Percentiles rank a stretch among this genome's conserved stretches.
Conservation (phyloP, 2,329 filamentous ascomycete species). For the Pyricularia sp. region DNA sequence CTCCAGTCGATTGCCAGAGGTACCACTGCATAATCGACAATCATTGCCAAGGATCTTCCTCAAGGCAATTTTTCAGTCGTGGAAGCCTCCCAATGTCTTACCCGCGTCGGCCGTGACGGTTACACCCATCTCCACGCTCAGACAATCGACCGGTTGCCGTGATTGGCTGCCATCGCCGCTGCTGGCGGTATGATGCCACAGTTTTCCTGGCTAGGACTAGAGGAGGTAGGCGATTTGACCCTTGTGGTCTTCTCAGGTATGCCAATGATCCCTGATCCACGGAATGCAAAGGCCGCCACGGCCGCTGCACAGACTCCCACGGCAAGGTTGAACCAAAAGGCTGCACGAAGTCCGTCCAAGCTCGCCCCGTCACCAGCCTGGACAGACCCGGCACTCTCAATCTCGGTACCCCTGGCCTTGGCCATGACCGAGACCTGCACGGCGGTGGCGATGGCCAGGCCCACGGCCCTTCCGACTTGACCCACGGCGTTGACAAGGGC, state of each 20-base stretch:
- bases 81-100: not conserved
- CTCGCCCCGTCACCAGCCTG: constrained; percentile 34
- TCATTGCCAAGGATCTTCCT: not conserved
- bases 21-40: not conserved
- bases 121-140: not conserved
- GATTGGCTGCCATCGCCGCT: not conserved
- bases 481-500: constrained; percentile 59
- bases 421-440: constrained; percentile 55
- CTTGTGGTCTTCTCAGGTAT: not conserved
- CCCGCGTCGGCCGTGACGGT: not conserved
- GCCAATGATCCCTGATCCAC: constrained; percentile 43
- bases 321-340: constrained; percentile 42
- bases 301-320: constrained; percentile 31
- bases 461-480: constrained; percentile 56
- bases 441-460: constrained; percentile 55
- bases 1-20: not conserved
- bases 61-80: not conserved
- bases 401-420: constrained; percentile 28
- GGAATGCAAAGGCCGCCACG: constrained; percentile 37
- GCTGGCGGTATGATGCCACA: not conserved
- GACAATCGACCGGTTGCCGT: not conserved
- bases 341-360: constrained; percentile 37
- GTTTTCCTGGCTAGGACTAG: not conserved
- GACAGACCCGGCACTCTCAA: constrained; percentile 33
- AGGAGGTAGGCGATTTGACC: not conserved